phyloP scores from a whole-genome alignment of 345 rosid species.

The Brassica incana region DNA sequence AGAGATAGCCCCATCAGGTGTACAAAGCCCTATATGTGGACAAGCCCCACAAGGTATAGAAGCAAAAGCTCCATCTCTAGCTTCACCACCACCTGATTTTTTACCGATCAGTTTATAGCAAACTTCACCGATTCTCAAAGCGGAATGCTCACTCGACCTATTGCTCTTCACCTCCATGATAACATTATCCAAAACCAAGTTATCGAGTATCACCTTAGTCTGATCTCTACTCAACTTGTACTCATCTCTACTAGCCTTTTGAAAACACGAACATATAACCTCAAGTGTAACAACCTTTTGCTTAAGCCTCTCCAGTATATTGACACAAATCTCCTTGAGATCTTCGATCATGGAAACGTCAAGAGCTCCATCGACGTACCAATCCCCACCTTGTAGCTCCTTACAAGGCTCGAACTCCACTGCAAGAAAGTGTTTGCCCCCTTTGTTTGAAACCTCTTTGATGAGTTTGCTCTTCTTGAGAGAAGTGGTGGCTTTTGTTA shows the following conservation, averaged over 20 bases:
- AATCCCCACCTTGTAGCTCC: slow-evolving; percentile 75
- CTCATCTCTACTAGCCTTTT: slow-evolving; percentile 10
- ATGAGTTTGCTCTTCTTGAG: slow-evolving; percentile 53
- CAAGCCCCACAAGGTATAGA: slow-evolving; percentile 85
- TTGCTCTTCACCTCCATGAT: slow-evolving; percentile 62
- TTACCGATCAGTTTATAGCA: slow-evolving; percentile 48
- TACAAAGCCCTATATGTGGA: slow-evolving; percentile 60
- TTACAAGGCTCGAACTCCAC: slow-evolving; percentile 63
- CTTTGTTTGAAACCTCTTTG: slow-evolving; percentile 61
- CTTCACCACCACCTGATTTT: slow-evolving; percentile 41
- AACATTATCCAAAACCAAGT: slow-evolving; percentile 67
- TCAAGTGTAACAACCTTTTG: slow-evolving; percentile 55
- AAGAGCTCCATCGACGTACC: slow-evolving; percentile 69
- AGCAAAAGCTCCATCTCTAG: slow-evolving; percentile 56
- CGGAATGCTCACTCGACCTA: slow-evolving; percentile 55
- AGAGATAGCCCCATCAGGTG: slow-evolving; percentile 68
- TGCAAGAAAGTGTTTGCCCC: slow-evolving; percentile 56
- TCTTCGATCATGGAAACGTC: slow-evolving; percentile 45
- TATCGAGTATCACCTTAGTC: slow-evolving; percentile 58
- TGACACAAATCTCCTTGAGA: slow-evolving; percentile 46
- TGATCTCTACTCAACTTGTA: slow-evolving; percentile 42
- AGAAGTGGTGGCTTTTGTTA: slow-evolving; percentile 44
- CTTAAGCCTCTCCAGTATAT: background rate
- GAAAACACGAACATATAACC: slow-evolving; percentile 38
- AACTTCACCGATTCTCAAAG: slow-evolving; percentile 44